Base-by-base conservation (phyloP, 1,284 basidiomycete species). In the Boletus sp. region DNA sequence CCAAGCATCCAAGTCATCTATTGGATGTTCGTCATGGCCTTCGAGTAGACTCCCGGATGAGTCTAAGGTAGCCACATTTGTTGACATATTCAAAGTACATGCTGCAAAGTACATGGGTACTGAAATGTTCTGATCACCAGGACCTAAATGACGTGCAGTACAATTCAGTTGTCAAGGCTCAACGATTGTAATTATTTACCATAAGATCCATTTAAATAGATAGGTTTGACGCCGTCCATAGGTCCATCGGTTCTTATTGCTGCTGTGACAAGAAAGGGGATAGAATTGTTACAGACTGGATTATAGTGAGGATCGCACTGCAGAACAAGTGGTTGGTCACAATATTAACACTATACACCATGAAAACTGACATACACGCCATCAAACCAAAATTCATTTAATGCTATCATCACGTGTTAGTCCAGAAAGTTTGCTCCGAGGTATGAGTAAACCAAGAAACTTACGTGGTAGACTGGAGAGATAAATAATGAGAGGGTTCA, bases 181-280 rank as follows among this genome's bases (percentile, higher is more conserved):
- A 50, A 31, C 31, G 2, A 25, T 16, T 35, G 49, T 8, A 7
- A 30, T 9, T 13, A 38, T 25, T 40, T n/a, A 53, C 52, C 52
- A 13, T 53, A 53, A 14, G 52, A 43, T n/a, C 52, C 52, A n/a
- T 53, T 53, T 8, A 53, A 11, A 40, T 30, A 43, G 40, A 53
- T 21, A 40, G 27, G 51, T 11, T 30, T 52, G 37, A n/a, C 9
- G 21, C 11, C 38, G 40, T 23, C 14, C 13, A 43, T 13, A 23
- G 38, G 30, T 16, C 28, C 38, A 31, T 53, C 28, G 10, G n/a
- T 30, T n/a, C 40, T 27, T 21, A 53, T 43, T 43, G 27, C 37
- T 16, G 27, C 19, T 43, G 52, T 30, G 8, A 43, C 21, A 30
- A 53, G 21, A 21, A n/a, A 43, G 30, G n/a, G 21, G 13, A 53